phyloP scores from a whole-genome alignment of 2,329 filamentous ascomycete genomes.

The Hypoxylon sp. region DNA sequence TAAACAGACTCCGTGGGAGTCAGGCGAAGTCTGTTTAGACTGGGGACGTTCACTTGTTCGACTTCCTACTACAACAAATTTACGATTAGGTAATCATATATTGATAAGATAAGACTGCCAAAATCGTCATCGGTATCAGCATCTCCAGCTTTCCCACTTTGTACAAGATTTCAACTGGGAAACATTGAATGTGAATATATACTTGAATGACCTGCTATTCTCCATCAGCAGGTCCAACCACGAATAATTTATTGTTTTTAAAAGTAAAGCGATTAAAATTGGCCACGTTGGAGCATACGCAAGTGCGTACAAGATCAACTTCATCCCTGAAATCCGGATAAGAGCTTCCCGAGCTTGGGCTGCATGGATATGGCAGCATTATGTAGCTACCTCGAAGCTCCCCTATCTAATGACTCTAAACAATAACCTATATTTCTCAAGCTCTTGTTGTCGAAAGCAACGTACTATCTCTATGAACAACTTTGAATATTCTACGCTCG shows the following conservation, averaged over 20 bases:
- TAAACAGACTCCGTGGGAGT: background rate
- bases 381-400: slow-evolving; percentile 11
- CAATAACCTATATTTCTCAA: background rate
- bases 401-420: slow-evolving; percentile 7
- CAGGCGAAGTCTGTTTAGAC: too few species aligned
- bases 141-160: background rate
- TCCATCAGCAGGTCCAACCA: background rate
- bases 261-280: background rate
- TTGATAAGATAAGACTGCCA: background rate
- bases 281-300: background rate
- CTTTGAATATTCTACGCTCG: background rate
- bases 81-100: background rate
- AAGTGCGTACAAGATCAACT: background rate
- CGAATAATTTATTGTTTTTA: background rate
- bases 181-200: background rate
- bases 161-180: too few species aligned
- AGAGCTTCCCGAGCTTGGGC: slow-evolving; percentile 29
- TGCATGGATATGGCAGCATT: slow-evolving; percentile 31
- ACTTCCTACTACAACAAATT: background rate
- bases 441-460: background rate
- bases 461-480: background rate
- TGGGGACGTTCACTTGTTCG: background rate
- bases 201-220: background rate
- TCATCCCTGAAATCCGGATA: slow-evolving; percentile 32
- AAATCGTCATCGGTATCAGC: background rate